Evolutionary conservation across 805 yeast species (phyloP).

Genomic region (Sungouiozyma ichnusensis): DNA sequence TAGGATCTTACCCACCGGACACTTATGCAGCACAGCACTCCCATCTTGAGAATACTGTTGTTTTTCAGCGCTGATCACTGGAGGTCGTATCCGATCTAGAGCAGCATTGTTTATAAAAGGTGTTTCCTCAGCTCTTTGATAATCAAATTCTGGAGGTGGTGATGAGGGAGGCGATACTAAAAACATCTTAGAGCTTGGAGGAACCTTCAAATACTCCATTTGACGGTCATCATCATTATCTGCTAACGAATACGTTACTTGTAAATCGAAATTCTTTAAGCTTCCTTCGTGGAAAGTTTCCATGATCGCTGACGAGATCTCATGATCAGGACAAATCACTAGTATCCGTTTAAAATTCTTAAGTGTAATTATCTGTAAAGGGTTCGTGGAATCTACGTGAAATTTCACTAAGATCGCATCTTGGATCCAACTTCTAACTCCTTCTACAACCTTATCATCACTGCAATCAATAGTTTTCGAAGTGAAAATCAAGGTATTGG

Average conservation of each 20-base stretch:
- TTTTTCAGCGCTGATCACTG: too few species aligned
- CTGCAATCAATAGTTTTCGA: slow-evolving; percentile 5
- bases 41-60: background rate
- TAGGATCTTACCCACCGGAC: background rate
- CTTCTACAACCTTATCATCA: slow-evolving; percentile 5
- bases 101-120: slow-evolving; percentile 13
- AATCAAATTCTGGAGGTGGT: slow-evolving; percentile 34
- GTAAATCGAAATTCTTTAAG: background rate
- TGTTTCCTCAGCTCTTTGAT: slow-evolving; percentile 29
- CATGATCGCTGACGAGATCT: slow-evolving; percentile 7
- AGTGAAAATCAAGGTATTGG: slow-evolving; percentile 22
- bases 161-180: slow-evolving; percentile 35
- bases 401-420: slow-evolving; percentile 9
- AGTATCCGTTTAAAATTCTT: slow-evolving; percentile 16
- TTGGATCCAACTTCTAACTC: slow-evolving; percentile 14
- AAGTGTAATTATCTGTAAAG: slow-evolving; percentile 19
- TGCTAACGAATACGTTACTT: slow-evolving; percentile 11
- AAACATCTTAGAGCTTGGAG: slow-evolving; percentile 28
- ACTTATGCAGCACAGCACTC: background rate
- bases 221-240: slow-evolving; percentile 4
- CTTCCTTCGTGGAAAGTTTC: background rate
- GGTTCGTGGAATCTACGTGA: slow-evolving; percentile 9
- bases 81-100: background rate
- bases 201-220: slow-evolving; percentile 24
- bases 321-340: slow-evolving; percentile 12